These are phyloP conservation scores for Zelopaecilomyces penicillatus DNA, from an alignment of 2,329 filamentous ascomycete species.

Conservation along the genomic window DNA sequence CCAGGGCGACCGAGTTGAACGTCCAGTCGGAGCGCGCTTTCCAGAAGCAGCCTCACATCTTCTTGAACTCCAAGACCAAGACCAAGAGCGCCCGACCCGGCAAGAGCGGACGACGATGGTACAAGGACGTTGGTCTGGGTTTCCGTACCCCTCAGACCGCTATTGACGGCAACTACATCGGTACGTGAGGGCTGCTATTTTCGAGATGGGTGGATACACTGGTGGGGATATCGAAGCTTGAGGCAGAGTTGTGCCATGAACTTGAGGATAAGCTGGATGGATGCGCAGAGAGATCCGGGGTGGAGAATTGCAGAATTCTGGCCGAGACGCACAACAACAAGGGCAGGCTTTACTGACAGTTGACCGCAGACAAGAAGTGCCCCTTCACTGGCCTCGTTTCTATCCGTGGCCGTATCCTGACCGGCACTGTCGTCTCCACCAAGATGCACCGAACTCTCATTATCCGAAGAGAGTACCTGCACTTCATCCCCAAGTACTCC, in stretches of 20 bases:
- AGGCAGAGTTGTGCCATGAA: background rate
- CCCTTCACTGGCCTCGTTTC: constrained; percentile 98
- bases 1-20: constrained; percentile 95
- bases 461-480: constrained; percentile 99
- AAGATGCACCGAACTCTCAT: constrained; percentile 99
- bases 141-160: constrained; percentile 98
- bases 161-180: constrained; percentile 98
- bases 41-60: constrained; percentile 99
- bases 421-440: constrained; percentile 97
- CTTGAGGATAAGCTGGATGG: background rate
- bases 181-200: constrained; percentile 52
- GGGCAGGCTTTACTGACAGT: constrained; percentile 16
- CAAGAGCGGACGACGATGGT: constrained; percentile 89
- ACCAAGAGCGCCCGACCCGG: constrained; percentile 75
- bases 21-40: constrained; percentile 99
- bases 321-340: constrained; percentile 1
- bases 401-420: constrained; percentile 99
- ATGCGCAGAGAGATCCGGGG: background rate
- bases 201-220: constrained; percentile 1
- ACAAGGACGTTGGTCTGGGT: constrained; percentile 98
- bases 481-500: constrained; percentile 99
- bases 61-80: constrained; percentile 95
- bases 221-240: background rate
- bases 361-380: constrained; percentile 93
- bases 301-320: constrained; percentile 1